phyloP scores from a whole-genome alignment of 305 asterid genomes.

The Fraxinus dipetala region DNA sequence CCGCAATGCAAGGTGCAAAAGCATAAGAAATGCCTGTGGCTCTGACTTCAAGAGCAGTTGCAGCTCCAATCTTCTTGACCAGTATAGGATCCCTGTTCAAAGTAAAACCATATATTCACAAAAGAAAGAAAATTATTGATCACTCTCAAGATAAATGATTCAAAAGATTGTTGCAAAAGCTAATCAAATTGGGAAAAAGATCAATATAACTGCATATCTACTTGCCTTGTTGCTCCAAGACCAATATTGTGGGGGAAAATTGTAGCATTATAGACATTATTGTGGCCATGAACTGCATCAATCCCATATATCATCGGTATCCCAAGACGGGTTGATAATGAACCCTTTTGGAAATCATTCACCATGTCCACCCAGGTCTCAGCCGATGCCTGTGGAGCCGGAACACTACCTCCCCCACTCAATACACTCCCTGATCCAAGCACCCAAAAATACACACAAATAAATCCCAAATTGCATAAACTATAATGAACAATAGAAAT shows the following conservation, averaged over 20 bases:
- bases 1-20: slow-evolving; percentile 75
- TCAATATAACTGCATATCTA: background rate
- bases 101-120: background rate
- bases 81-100: slow-evolving; percentile 41
- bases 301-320: slow-evolving; percentile 66
- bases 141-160: background rate
- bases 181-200: background rate
- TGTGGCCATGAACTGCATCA: slow-evolving; percentile 61
- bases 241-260: slow-evolving; percentile 65
- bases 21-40: slow-evolving; percentile 59
- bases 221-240: slow-evolving; percentile 64
- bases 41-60: slow-evolving; percentile 68
- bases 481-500: background rate
- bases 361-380: slow-evolving; percentile 55
- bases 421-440: slow-evolving; percentile 43
- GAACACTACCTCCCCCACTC: slow-evolving; percentile 67
- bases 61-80: slow-evolving; percentile 58
- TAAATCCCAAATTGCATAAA: background rate
- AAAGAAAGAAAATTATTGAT: background rate
- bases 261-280: slow-evolving; percentile 52
- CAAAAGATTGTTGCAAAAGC: background rate
- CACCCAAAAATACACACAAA: background rate
- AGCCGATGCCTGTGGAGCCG: slow-evolving; percentile 39
- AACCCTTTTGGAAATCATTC: slow-evolving; percentile 46
- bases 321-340: slow-evolving; percentile 51